phyloP scores from a whole-genome alignment of 139 green algal species.

The Chlorella sp. region DNA sequence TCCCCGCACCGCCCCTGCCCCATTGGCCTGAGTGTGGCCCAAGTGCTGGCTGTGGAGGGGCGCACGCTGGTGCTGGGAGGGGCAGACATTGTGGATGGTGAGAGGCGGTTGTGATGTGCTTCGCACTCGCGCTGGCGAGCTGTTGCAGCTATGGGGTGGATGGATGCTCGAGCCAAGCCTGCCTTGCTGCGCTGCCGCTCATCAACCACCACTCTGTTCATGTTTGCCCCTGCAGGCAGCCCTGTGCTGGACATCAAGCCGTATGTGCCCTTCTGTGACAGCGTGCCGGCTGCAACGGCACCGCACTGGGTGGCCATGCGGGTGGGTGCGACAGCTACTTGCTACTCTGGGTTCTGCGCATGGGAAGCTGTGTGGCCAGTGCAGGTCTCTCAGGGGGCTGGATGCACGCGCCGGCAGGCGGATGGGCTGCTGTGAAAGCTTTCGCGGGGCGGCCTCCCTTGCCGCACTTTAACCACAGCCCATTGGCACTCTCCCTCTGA shows the following conservation, averaged over 20 bases:
- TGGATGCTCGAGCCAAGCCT: too few relatives aligned
- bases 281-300: slow-evolving; percentile 64
- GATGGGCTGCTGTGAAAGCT: too few relatives aligned
- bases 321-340: neutral
- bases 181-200: too few relatives aligned
- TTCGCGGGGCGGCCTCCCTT: too few relatives aligned
- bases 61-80: slow-evolving; percentile 76
- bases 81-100: slow-evolving; percentile 88
- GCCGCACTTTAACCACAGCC: neutral
- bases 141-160: too few relatives aligned
- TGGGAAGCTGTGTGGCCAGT: too few relatives aligned
- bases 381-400: too few relatives aligned
- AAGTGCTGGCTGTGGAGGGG: slow-evolving; percentile 61
- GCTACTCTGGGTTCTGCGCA: neutral
- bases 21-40: slow-evolving; percentile 86
- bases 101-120: too few relatives aligned
- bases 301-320: slow-evolving; percentile 80
- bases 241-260: slow-evolving; percentile 96
- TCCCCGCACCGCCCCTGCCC: slow-evolving; percentile 80
- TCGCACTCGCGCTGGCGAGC: too few relatives aligned
- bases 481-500: too few relatives aligned
- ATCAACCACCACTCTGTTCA: too few relatives aligned
- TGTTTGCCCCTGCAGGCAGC: slow-evolving; percentile 52
- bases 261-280: slow-evolving; percentile 91
- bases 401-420: too few relatives aligned